Conservation (phyloP, 441 rosid species). For the Monsonia emarginata region DNA sequence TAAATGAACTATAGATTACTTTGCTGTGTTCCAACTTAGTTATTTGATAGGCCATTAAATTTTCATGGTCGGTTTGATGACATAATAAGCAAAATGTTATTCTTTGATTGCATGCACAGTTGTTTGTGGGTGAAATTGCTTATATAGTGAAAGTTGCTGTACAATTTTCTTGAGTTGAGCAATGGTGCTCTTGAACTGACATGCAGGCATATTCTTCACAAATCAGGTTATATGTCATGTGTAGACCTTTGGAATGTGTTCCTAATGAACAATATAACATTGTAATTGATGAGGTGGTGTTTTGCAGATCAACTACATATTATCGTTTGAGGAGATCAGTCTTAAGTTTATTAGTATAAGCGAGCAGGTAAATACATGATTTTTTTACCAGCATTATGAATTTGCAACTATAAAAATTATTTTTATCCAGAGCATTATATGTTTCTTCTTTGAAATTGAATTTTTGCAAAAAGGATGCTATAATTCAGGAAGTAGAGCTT, state of each 20-base stretch:
- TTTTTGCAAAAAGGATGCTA: neutral
- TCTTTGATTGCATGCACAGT: neutral
- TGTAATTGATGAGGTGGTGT: slow-evolving; percentile 17
- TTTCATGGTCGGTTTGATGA: neutral
- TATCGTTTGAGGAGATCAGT: slow-evolving; percentile 95
- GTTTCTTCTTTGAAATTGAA: neutral
- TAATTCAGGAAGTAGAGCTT: slow-evolving; percentile 3
- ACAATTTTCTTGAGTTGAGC: neutral
- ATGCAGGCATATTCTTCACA: neutral
- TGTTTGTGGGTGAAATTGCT: slow-evolving; percentile 1
- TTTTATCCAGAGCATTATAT: no score
- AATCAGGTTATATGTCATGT: neutral
- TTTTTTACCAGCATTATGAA: slow-evolving; percentile 9
- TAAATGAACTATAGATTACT: neutral
- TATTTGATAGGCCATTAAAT: no score
- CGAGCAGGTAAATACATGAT: slow-evolving; percentile 65
- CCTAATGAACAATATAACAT: slow-evolving; percentile 2
- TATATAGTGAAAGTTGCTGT: neutral
- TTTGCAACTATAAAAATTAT: slow-evolving; percentile 3
- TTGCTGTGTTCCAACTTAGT: neutral
- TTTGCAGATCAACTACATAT: slow-evolving; percentile 67
- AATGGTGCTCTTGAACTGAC: neutral
- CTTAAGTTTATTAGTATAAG: slow-evolving; percentile 75
- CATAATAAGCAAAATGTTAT: neutral
- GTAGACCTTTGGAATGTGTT: neutral